Conservation (phyloP, 2,329 filamentous ascomycete genomes). For the Pestalotiopsis sp. region DNA sequence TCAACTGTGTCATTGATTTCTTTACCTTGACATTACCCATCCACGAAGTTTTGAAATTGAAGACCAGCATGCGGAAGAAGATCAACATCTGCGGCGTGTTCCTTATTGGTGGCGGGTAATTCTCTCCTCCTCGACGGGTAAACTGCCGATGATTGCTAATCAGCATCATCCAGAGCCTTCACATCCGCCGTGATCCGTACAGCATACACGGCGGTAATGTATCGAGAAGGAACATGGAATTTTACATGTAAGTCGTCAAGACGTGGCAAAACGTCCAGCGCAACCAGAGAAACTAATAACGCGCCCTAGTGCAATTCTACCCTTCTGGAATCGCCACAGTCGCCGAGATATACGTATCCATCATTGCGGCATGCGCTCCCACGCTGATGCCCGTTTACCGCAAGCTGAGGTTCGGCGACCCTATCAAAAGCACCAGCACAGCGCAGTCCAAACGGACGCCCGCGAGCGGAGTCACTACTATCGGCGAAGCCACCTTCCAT, state of each 20-base stretch:
- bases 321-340: neutral
- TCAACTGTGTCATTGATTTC: neutral
- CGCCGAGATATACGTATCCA: neutral
- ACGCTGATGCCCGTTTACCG: neutral
- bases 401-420: conserved; percentile 1
- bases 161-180: neutral
- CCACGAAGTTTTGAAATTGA: neutral
- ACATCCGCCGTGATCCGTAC: too few species aligned
- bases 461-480: too few species aligned
- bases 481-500: too few species aligned
- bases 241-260: neutral
- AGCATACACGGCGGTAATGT: too few species aligned
- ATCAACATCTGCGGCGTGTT: neutral
- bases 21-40: neutral
- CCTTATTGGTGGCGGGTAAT: neutral
- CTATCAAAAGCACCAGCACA: neutral
- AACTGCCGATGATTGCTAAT: neutral
- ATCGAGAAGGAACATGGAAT: neutral
- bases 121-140: neutral
- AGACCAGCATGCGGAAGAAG: neutral
- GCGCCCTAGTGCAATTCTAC: neutral
- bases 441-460: neutral
- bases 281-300: neutral
- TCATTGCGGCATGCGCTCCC: neutral
- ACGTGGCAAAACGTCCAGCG: neutral